Evolutionary conservation across 441 rosid species (phyloP).

Genomic region (Populus hybrid): DNA sequence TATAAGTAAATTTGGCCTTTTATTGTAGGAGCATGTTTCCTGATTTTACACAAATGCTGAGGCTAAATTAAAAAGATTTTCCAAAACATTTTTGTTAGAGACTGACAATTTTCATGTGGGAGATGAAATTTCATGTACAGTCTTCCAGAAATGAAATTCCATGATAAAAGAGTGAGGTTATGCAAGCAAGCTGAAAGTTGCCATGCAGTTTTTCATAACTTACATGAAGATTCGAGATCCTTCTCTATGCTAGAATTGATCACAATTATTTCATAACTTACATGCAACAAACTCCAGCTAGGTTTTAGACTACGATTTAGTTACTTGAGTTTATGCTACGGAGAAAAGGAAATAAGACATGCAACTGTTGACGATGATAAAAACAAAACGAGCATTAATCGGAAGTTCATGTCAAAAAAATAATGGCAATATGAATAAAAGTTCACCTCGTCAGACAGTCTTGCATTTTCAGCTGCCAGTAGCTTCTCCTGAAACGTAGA

Average conservation of each 20-base stretch:
- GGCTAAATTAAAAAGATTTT: not conserved
- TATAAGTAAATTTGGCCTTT: not conserved
- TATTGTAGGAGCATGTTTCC: not conserved
- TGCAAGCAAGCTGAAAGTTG: not conserved
- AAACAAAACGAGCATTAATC: not conserved
- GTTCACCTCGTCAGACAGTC: constrained; percentile 57
- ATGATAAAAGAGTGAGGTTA: not conserved
- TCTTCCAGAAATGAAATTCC: not conserved
- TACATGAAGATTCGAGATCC: not conserved
- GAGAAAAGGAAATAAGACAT: not conserved
- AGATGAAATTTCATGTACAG: not conserved
- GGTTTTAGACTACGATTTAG: not conserved
- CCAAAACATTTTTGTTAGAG: not conserved
- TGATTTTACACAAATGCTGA: not conserved
- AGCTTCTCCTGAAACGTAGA: constrained; percentile 53
- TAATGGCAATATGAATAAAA: not conserved
- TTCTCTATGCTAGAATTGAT: not conserved
- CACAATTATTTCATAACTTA: not conserved
- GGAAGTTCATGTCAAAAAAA: not conserved
- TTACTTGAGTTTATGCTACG: not conserved
- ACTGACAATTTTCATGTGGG: too few species aligned
- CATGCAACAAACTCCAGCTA: not conserved
- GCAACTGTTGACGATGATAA: not conserved
- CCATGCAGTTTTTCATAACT: not conserved
- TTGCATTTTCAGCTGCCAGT: constrained; percentile 59